Base-by-base conservation (phyloP, 2,329 filamentous ascomycete species). In the Dendrostoma leiphaemia region DNA sequence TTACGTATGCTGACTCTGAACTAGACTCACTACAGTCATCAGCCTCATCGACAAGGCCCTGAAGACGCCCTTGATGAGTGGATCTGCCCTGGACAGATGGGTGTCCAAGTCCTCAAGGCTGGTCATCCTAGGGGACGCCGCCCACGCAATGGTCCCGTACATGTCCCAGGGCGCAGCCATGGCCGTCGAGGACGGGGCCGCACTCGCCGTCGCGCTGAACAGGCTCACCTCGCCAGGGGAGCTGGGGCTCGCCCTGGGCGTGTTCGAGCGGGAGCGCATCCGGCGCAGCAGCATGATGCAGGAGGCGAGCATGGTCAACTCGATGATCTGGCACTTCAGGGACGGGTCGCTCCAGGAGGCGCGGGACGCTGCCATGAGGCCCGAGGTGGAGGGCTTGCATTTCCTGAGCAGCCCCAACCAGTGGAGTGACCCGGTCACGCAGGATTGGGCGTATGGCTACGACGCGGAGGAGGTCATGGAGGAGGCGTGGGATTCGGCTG, bases 381-480 rank as follows among this genome's bases (percentile, higher is more conserved):
- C 71, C 0, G 75, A 78, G 53, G 69, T 73, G 0, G 62, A 71
- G 13, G 72, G 72, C 0, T 45, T 56, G 12, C 62, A 60, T 0
- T 76, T 74, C 41, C 40, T 59, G 1, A 63, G 66, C 35, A 79
- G 75, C 43, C 64, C 74, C 0, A 78, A 79, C 50, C 74, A 78
- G 62, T 79, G 74, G 74, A 75, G 69, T 47, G 75, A 79, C 61
- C 74, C 73, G 0, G 62, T 69, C 0, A 77, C 74, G 1, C 72
- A 76, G 57, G 57, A 62, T 17, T 79, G 76, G 76, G 72, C 71
- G 6, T 80, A 78, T 62, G 74, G 74, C 0, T 78, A 79, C 62
- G 74, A 79, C 63, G 70, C 73, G 0, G 73, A 76, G 57, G 53
- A 56, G 24, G 69, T 63, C 12, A 67, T 76, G 56, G 63, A 67